Percentiles rank a stretch among this genome's conserved stretches.
These are phyloP conservation scores for Pichia sp. DNA, from an alignment of 1,139 yeast genomes.

Conservation along the genomic window DNA sequence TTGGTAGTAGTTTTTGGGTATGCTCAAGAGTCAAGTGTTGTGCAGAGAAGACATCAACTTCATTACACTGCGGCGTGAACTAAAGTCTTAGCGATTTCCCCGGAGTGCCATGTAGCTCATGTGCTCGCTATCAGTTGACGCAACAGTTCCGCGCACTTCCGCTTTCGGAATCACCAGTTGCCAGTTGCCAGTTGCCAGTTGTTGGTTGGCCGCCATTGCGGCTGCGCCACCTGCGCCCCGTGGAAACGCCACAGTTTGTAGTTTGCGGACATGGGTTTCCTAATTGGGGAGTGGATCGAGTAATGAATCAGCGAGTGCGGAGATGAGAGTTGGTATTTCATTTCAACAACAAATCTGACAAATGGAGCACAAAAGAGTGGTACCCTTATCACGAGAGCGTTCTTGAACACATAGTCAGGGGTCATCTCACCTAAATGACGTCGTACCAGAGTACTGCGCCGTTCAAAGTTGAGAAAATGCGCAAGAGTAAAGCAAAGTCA, in stretches of 20 bases:
- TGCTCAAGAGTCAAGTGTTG: too few relatives aligned
- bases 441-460: conserved; percentile 11
- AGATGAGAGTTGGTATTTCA: not conserved
- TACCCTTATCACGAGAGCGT: too few relatives aligned
- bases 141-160: not conserved
- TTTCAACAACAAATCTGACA: not conserved
- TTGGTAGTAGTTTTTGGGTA: too few relatives aligned
- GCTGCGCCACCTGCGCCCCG: too few relatives aligned
- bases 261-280: not conserved
- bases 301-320: not conserved
- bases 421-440: too few relatives aligned
- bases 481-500: conserved; percentile 13
- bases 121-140: not conserved
- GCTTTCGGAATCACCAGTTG: not conserved
- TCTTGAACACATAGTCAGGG: too few relatives aligned
- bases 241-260: too few relatives aligned
- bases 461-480: conserved; percentile 11
- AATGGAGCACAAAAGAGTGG: not conserved
- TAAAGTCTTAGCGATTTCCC: not conserved
- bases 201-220: too few relatives aligned
- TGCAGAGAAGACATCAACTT: not conserved
- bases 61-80: not conserved
- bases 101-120: not conserved
- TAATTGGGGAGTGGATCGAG: not conserved
- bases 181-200: too few relatives aligned